These are phyloP conservation scores for Aureobasidium musti DNA, from an alignment of 2,329 filamentous ascomycete genomes.

Conservation along the genomic window DNA sequence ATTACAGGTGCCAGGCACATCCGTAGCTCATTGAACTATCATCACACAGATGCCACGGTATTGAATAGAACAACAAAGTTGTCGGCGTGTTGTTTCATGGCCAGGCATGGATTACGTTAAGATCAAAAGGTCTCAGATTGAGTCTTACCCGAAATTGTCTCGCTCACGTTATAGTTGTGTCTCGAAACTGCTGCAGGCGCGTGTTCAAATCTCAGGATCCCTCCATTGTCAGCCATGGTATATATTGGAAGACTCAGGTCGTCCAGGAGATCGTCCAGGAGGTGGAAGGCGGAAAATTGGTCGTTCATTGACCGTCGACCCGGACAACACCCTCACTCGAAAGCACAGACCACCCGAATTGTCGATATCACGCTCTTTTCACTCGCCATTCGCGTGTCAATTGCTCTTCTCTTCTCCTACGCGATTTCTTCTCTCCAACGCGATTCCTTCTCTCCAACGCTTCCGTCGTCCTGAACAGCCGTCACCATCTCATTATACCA, in stretches of 20 bases:
- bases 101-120: background rate
- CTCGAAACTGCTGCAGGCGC: too few species aligned
- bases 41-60: too few species aligned
- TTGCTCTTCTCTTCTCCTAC: background rate
- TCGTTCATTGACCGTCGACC: background rate
- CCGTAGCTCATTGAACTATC: background rate
- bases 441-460: background rate
- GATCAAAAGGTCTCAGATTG: background rate
- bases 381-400: too few species aligned
- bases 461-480: too few species aligned
- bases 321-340: background rate
- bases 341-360: background rate
- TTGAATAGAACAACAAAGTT: background rate
- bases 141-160: background rate
- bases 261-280: background rate
- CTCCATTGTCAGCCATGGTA: too few species aligned
- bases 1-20: background rate
- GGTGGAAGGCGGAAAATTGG: background rate
- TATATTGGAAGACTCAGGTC: too few species aligned
- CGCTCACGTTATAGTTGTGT: background rate
- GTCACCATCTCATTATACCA: background rate
- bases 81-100: background rate
- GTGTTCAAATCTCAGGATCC: too few species aligned
- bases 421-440: background rate
- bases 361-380: background rate